These are phyloP conservation scores for Kuraishia ogatae DNA, from an alignment of 805 yeast species.

Conservation along the genomic window DNA sequence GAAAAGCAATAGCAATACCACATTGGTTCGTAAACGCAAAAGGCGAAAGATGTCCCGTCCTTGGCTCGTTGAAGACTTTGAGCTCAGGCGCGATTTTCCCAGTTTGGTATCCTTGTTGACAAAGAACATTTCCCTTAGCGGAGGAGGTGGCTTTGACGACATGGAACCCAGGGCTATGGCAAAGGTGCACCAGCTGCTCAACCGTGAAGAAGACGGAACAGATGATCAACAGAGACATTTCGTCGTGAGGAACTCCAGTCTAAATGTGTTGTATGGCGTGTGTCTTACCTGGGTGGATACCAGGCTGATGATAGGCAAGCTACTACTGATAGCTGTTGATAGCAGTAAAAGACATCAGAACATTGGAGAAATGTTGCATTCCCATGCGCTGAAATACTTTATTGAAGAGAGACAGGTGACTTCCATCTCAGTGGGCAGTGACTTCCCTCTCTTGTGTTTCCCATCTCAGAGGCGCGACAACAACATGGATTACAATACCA, in stretches of 20 bases:
- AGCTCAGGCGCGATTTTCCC: slow-evolving; percentile 40
- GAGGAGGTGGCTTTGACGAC: slow-evolving; percentile 7
- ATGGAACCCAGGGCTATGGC: slow-evolving; percentile 3
- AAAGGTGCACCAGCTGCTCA: slow-evolving; percentile 11
- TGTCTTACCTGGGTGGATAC: slow-evolving; percentile 43
- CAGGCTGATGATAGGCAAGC: slow-evolving; percentile 27
- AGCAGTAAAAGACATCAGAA: slow-evolving; percentile 44
- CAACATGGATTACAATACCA: not conserved
- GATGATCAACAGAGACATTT: slow-evolving; percentile 33
- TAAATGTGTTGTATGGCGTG: slow-evolving; percentile 46
- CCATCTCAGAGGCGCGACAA: not conserved
- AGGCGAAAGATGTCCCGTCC: slow-evolving; percentile 16
- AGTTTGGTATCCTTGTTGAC: slow-evolving; percentile 35
- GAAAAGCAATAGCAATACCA: not conserved
- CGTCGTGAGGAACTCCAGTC: slow-evolving; percentile 47
- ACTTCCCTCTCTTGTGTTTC: slow-evolving; percentile 3
- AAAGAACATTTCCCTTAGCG: slow-evolving; percentile 20
- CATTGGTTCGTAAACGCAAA: slow-evolving; percentile 1
- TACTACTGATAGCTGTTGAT: slow-evolving; percentile 42
- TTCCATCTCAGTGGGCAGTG: not conserved
- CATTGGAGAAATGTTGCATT: slow-evolving; percentile 45
- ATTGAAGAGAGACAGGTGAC: not conserved
- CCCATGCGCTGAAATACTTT: slow-evolving; percentile 42
- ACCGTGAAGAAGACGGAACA: slow-evolving; percentile 6
- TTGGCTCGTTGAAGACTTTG: slow-evolving; percentile 54